Conservation (phyloP, 2,329 filamentous ascomycete species). For the Trichoderma koningiopsis region DNA sequence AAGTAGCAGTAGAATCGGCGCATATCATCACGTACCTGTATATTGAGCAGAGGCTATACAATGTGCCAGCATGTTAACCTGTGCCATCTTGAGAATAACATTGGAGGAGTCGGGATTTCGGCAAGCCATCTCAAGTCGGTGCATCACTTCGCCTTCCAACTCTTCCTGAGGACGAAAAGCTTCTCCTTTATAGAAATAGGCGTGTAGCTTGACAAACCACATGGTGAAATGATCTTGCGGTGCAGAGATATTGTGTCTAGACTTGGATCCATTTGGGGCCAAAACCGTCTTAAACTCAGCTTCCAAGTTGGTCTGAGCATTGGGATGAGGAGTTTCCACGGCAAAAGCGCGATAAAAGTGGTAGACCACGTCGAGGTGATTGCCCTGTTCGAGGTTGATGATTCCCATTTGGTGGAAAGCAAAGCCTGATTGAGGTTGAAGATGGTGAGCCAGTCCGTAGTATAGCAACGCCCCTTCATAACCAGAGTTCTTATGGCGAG, state of each 20-base stretch:
- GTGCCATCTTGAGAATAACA: slow-evolving; percentile 73
- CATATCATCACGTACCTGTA: slow-evolving; percentile 35
- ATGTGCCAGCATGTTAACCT: slow-evolving; percentile 86
- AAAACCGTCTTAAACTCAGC: slow-evolving; percentile 69
- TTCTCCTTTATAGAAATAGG: slow-evolving; percentile 77
- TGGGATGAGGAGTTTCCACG: slow-evolving; percentile 71
- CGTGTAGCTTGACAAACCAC: slow-evolving; percentile 87
- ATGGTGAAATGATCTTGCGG: slow-evolving; percentile 67
- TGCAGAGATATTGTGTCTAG: slow-evolving; percentile 47
- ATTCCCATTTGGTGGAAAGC: slow-evolving; percentile 91
- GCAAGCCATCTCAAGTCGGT: slow-evolving; percentile 72
- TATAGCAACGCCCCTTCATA: slow-evolving; percentile 82
- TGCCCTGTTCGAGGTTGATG: slow-evolving; percentile 73
- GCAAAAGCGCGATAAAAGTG: slow-evolving; percentile 84
- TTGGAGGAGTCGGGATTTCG: slow-evolving; percentile 67
- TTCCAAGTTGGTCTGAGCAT: slow-evolving; percentile 75
- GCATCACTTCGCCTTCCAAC: slow-evolving; percentile 81
- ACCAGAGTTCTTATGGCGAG: slow-evolving; percentile 71
- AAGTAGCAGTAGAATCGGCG: not conserved
- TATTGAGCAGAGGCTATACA: slow-evolving; percentile 58
- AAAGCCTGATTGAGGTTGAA: slow-evolving; percentile 77
- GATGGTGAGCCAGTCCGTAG: slow-evolving; percentile 77
- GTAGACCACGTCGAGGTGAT: slow-evolving; percentile 84
- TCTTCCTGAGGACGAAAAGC: slow-evolving; percentile 70
- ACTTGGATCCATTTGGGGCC: slow-evolving; percentile 41